Base-by-base conservation (phyloP, 805 yeast species). In the Candida succiphila region DNA sequence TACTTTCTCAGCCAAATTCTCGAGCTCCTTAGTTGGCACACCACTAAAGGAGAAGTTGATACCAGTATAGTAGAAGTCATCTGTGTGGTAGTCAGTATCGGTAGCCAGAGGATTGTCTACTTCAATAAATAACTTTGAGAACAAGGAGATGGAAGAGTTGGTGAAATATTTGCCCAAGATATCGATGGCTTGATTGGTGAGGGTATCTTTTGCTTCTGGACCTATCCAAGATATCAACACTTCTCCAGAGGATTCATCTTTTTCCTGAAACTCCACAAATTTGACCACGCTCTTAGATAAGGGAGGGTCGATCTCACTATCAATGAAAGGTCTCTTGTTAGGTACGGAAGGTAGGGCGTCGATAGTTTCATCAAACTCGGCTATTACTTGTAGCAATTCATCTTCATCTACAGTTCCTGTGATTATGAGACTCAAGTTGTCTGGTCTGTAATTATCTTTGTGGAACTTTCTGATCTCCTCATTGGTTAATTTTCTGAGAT, bases 211-310 rank as follows among this genome's bases (percentile, higher is more conserved):
- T 25, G 69, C 70, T 12, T 63, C 59, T 7, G 95, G 94, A 7
- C 96, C 96, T 32, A 84, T 66, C 89, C 95, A 88, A 3, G 82
- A 63, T 18, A 92, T 56, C 14, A 68, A 48, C 1, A 85, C 48
- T 46, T 84, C 92, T 25, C 95, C 94, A 55, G 77, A 72, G 10
- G 82, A 65, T 56, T 87, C 96, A 49, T 86, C 95, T 37, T 74
- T 68, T 46, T 92, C 97, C 2, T 97, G 95, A 48, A 92, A 92
- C 37, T 75, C 78, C 18, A 87, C 70, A 4, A 61, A 65, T 25
- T 70, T 65, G 10, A 69, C 56, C 5, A 65, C 49, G 2, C 60
- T 54, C 32, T 67, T 49, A 3, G 45, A 34, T 26, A 55, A 66
- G 31, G 51, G 65, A 43, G 7, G 64, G 67, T 41, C 69, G 51